Evolutionary conservation across 306 rosid species (phyloP).

Genomic region (Biancaea sappan): DNA sequence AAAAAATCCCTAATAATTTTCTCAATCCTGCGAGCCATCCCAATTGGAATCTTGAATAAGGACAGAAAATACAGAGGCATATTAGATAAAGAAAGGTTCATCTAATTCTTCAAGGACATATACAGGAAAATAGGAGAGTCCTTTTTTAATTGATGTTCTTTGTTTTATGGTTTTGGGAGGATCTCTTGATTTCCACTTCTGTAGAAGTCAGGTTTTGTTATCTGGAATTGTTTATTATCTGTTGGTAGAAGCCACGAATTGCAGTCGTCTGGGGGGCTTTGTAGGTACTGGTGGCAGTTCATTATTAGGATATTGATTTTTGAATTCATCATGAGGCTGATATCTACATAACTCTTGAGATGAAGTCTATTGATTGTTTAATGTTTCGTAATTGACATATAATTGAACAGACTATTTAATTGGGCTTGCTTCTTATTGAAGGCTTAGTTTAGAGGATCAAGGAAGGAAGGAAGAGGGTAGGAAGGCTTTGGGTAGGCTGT

Average conservation of each 20-base stretch:
- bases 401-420: conserved; percentile 9
- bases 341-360: neutral
- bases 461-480: no score
- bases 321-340: neutral
- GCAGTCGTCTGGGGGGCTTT: neutral
- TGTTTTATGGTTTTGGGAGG: neutral
- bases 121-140: neutral
- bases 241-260: neutral
- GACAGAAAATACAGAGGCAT: no score
- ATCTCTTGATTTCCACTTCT: neutral
- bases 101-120: neutral
- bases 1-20: no score
- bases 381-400: neutral
- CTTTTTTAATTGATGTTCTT: neutral
- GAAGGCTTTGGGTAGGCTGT: no score
- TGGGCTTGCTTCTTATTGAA: conserved; percentile 24
- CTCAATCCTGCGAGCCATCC: no score
- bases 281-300: conserved; percentile 18
- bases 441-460: no score
- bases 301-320: neutral
- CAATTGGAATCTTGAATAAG: no score
- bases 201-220: conserved; percentile 23
- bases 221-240: neutral
- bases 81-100: no score
- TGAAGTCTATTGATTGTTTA: neutral